Evolutionary conservation across 2,329 filamentous ascomycete genomes (phyloP).

Genomic region (Raffaelea deltoideospora): DNA sequence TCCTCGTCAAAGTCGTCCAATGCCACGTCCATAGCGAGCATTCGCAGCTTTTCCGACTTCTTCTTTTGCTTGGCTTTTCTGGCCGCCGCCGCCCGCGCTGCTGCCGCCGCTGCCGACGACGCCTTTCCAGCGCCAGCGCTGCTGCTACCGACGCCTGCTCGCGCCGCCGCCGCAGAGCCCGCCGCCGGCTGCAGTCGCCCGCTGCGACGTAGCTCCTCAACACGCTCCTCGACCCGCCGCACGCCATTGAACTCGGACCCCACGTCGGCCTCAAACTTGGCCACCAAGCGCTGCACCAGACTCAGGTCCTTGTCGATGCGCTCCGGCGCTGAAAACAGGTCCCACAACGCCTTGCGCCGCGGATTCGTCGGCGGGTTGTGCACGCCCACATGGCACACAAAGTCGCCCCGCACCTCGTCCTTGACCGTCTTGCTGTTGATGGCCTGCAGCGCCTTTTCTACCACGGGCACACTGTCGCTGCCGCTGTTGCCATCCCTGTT

Average conservation of each 20-base stretch:
- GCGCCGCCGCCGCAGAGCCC: constrained; percentile 11
- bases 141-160: no score
- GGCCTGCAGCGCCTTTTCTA: constrained; percentile 80
- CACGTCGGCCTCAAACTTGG: constrained; percentile 73
- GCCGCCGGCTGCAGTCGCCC: constrained; percentile 49
- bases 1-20: constrained; percentile 40
- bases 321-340: constrained; percentile 87
- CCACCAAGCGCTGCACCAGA: constrained; percentile 66
- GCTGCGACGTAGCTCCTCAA: constrained; percentile 63
- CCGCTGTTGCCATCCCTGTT: constrained; percentile 42
- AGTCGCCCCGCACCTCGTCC: constrained; percentile 84
- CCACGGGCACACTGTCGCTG: constrained; percentile 37
- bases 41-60: constrained; percentile 45
- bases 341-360: constrained; percentile 91
- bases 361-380: constrained; percentile 78
- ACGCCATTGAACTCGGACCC: constrained; percentile 64
- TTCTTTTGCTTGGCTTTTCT: constrained; percentile 23
- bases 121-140: no score
- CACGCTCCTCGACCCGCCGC: constrained; percentile 69
- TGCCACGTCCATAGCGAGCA: constrained; percentile 43
- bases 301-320: constrained; percentile 81
- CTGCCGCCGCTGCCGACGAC: background rate
- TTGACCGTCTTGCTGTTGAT: constrained; percentile 97
- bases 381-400: constrained; percentile 92
- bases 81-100: constrained; percentile 11